phyloP scores from a whole-genome alignment of 495 filamentous ascomycete species.

The Astrocystis sublimbata region DNA sequence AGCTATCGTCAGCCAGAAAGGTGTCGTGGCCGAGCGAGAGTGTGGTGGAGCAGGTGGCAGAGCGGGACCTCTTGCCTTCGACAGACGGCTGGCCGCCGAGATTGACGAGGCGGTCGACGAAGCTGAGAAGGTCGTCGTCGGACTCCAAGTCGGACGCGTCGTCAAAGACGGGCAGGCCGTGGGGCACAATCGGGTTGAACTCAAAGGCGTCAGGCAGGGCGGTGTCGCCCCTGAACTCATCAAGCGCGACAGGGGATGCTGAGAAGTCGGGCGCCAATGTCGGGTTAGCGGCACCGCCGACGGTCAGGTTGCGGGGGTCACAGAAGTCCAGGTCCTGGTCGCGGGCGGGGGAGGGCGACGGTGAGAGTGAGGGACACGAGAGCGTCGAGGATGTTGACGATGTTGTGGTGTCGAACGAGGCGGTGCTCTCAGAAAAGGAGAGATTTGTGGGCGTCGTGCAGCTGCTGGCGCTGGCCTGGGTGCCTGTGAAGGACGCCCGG shows the following conservation, averaged over 20 bases:
- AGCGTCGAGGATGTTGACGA: constrained; percentile 20
- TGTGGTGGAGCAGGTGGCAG: constrained; percentile 65
- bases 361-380: constrained; percentile 84
- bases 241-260: constrained; percentile 52
- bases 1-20: constrained; percentile 72
- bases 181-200: constrained; percentile 55
- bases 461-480: constrained; percentile 20
- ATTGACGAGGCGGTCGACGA: constrained; percentile 73
- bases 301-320: constrained; percentile 88
- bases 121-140: constrained; percentile 83
- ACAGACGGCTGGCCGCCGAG: constrained; percentile 57
- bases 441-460: constrained; percentile 28
- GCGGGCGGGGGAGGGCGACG: constrained; percentile 67
- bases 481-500: background rate
- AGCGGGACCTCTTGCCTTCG: constrained; percentile 74
- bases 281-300: constrained; percentile 57
- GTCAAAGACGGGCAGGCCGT: constrained; percentile 75
- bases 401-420: too few species aligned
- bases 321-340: constrained; percentile 82
- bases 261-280: constrained; percentile 65
- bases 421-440: constrained; percentile 12
- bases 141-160: constrained; percentile 90
- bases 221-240: constrained; percentile 66
- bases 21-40: constrained; percentile 70
- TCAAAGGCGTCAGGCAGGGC: constrained; percentile 53